These are phyloP conservation scores for Boletus huronensis DNA, from an alignment of 768 basidiomycete species.

Conservation along the genomic window DNA sequence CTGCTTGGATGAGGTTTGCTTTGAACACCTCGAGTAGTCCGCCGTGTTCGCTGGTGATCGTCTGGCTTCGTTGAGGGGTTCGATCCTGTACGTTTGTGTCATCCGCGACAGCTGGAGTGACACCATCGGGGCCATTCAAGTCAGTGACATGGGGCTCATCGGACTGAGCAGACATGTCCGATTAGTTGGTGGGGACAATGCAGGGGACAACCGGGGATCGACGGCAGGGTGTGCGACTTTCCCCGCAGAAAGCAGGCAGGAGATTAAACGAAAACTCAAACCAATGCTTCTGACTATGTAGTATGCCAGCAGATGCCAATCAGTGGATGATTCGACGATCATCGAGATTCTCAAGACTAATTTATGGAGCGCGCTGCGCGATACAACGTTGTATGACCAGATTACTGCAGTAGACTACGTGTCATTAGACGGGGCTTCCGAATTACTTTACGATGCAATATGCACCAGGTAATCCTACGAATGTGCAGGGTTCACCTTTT, in stretches of 20 bases:
- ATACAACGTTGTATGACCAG: neutral
- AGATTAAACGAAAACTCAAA: neutral
- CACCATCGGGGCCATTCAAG: neutral
- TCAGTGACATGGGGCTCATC: neutral
- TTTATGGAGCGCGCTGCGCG: neutral
- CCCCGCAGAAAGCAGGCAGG: neutral
- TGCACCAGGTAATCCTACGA: neutral
- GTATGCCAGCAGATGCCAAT: too few relatives aligned
- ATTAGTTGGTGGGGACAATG: neutral
- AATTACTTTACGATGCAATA: neutral
- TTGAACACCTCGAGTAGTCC: slow-evolving; percentile 48
- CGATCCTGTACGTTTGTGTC: neutral
- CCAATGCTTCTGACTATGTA: too few relatives aligned
- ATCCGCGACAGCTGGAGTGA: neutral
- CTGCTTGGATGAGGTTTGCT: slow-evolving; percentile 42
- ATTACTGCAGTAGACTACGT: neutral
- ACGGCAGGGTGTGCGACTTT: neutral
- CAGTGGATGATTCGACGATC: neutral
- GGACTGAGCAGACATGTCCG: slow-evolving; percentile 4
- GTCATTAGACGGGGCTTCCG: too few relatives aligned
- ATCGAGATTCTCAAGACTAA: neutral
- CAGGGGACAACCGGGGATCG: neutral
- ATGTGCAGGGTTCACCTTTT: slow-evolving; percentile 15
- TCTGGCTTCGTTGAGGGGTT: neutral
- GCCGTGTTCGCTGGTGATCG: neutral